Base-by-base conservation (phyloP, 441 rosid species). In the Gossypium laxum region DNA sequence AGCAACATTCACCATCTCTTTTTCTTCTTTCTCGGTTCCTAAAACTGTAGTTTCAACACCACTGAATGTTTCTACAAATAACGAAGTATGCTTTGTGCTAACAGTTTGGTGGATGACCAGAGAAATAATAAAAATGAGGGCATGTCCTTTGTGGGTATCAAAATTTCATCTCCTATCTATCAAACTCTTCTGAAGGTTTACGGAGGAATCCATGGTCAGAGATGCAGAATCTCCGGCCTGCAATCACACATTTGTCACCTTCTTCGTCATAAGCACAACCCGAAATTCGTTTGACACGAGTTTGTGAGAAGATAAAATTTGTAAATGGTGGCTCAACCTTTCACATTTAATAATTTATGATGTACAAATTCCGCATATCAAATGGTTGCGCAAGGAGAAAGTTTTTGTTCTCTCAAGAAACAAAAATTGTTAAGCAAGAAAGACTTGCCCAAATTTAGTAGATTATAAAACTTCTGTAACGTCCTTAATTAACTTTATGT, bases 401-500 rank as follows among this genome's bases (percentile, higher is more conserved):
- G 8, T 0, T 14, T 30, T 12, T 57, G 41, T 11, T 10, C 43
- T 12, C 2, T 12, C 15, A 6, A 14, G 54, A 30, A 34, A 50
- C 17, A 4, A 7, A 64, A 19, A 41, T 43, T 21, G 34, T 28
- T 1, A 41, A 48, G 58, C 38, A 72, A 50, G 66, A 38, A 65
- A 14, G 26, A 81, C 55, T 3, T 34, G 75, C 69, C 64, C 47
- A 21, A 64, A 22, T 19, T 30, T n/a, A 43, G 12, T 56, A 57
- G 43, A 18, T 12, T 30, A 43, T n/a, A 8, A 0, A 68, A n/a
- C 28, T 18, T 56, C 57, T 56, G 54, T 30, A 57, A 19, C 59
- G 41, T 51, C 62, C 68, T 75, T 17, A 14, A 2, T 30, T 30
- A 43, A 30, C 11, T 55, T 77, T 68, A 86, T 68, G 82, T 43